Evolutionary conservation across 192 early-diverging fungal genomes (phyloP).

Genomic region (Mortierella alpina): DNA sequence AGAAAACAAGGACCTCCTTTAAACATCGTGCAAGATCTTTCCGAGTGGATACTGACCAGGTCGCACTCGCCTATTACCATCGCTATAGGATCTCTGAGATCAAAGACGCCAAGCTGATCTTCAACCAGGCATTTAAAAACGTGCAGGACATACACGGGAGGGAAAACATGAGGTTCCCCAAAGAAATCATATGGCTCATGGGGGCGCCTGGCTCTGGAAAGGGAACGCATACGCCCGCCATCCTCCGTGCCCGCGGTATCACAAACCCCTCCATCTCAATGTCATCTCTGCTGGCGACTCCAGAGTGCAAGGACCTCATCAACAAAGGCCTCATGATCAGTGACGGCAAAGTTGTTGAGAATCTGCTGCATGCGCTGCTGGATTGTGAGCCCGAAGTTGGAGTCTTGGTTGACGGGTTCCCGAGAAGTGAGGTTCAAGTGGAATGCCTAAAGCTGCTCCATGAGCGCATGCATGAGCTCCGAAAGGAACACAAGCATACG

Average conservation of each 20-base stretch:
- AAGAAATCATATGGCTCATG: conserved; percentile 70
- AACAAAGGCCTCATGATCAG: conserved; percentile 68
- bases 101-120: conserved; percentile 70
- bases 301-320: conserved; percentile 67
- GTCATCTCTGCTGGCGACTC: conserved; percentile 61
- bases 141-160: conserved; percentile 63
- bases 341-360: conserved; percentile 65
- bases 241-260: conserved; percentile 65
- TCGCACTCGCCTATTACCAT: background rate
- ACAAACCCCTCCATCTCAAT: conserved; percentile 68
- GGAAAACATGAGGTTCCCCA: conserved; percentile 64
- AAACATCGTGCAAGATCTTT: too few species aligned
- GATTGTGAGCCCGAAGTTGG: conserved; percentile 65
- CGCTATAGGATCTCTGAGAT: conserved; percentile 57
- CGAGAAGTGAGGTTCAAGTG: conserved; percentile 68
- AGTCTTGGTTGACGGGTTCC: conserved; percentile 67
- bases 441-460: conserved; percentile 65
- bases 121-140: conserved; percentile 70
- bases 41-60: too few species aligned
- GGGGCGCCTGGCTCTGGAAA: conserved; percentile 69
- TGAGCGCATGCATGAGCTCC: conserved; percentile 66
- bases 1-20: too few species aligned
- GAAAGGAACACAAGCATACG: conserved; percentile 62
- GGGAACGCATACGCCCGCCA: conserved; percentile 67
- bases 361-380: conserved; percentile 61